A percentile compares a stretch with the other conserved stretches of the same genome.
Conservation (phyloP, 176 grass and related monocot species). For the Pharus latifolius region DNA sequence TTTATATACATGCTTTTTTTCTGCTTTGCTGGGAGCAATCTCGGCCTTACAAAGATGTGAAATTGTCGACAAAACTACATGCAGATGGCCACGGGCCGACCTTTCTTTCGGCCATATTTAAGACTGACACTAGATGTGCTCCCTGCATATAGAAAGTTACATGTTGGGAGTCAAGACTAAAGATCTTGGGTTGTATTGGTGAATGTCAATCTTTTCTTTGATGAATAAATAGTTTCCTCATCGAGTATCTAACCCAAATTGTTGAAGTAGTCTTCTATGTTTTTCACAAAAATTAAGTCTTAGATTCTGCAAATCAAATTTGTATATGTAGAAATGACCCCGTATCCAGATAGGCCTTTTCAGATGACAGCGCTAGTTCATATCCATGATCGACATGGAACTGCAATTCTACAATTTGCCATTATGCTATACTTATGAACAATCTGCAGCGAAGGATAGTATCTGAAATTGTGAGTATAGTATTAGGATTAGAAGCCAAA, state of each 20-base stretch:
- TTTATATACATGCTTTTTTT: background rate
- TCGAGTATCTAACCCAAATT: too few species aligned
- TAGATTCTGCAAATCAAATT: background rate
- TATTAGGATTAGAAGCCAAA: slow-evolving; percentile 1
- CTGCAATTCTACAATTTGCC: background rate
- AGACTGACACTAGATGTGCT: too few species aligned
- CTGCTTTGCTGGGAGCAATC: background rate
- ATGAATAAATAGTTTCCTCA: too few species aligned
- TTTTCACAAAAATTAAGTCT: too few species aligned
- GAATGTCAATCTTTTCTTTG: background rate
- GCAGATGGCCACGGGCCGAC: too few species aligned
- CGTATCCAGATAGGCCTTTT: background rate
- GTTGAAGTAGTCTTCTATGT: too few species aligned
- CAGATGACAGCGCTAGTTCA: background rate
- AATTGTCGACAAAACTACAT: background rate
- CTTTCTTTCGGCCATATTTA: too few species aligned
- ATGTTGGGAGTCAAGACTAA: too few species aligned
- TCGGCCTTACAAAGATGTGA: background rate
- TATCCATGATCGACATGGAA: background rate
- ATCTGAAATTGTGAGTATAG: background rate
- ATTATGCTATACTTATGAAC: background rate
- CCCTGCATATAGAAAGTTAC: too few species aligned
- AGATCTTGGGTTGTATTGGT: too few species aligned
- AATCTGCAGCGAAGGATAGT: background rate
- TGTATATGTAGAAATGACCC: background rate